phyloP scores from a whole-genome alignment of 2,329 filamentous ascomycete genomes.

The Aspergillus tamarii region DNA sequence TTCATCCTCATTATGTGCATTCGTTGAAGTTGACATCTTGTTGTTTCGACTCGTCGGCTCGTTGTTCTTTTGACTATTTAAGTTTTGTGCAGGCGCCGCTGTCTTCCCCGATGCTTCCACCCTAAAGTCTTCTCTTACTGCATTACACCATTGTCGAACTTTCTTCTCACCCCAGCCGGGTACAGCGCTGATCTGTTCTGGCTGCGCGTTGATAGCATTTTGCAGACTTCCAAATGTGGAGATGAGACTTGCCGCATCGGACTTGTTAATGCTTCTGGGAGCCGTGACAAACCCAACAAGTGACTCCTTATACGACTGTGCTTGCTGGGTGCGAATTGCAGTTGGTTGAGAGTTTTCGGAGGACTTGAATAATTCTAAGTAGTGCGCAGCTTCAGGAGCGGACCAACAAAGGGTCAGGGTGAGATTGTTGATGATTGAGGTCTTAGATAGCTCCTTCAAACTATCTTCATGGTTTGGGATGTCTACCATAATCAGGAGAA shows the following conservation, averaged over 20 bases:
- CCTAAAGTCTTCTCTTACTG: slow-evolving; percentile 83
- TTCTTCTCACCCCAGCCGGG: slow-evolving; percentile 96
- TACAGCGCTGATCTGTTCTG: slow-evolving; percentile 83
- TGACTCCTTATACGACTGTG: slow-evolving; percentile 80
- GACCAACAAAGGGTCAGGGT: slow-evolving; percentile 95
- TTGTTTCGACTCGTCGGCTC: slow-evolving; percentile 26
- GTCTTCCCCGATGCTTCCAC: slow-evolving; percentile 70
- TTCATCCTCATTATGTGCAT: slow-evolving; percentile 49
- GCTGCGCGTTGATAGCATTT: slow-evolving; percentile 82
- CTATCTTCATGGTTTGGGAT: slow-evolving; percentile 92
- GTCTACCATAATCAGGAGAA: slow-evolving; percentile 90
- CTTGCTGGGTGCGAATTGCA: slow-evolving; percentile 83
- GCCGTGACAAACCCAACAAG: slow-evolving; percentile 92
- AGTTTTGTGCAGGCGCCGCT: slow-evolving; percentile 36
- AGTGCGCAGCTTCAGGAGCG: slow-evolving; percentile 87
- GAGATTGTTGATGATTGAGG: slow-evolving; percentile 86
- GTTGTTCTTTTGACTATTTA: slow-evolving; percentile 33
- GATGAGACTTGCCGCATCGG: slow-evolving; percentile 86
- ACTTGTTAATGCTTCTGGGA: slow-evolving; percentile 88
- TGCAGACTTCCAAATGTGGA: slow-evolving; percentile 88
- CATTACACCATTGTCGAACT: slow-evolving; percentile 79
- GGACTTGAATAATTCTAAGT: slow-evolving; percentile 92
- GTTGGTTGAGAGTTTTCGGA: slow-evolving; percentile 84
- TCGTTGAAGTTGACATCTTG: slow-evolving; percentile 12
- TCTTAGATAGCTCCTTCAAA: slow-evolving; percentile 88